Conservation (phyloP, 1,139 yeast species). For the Groenewaldozyma sp. region DNA sequence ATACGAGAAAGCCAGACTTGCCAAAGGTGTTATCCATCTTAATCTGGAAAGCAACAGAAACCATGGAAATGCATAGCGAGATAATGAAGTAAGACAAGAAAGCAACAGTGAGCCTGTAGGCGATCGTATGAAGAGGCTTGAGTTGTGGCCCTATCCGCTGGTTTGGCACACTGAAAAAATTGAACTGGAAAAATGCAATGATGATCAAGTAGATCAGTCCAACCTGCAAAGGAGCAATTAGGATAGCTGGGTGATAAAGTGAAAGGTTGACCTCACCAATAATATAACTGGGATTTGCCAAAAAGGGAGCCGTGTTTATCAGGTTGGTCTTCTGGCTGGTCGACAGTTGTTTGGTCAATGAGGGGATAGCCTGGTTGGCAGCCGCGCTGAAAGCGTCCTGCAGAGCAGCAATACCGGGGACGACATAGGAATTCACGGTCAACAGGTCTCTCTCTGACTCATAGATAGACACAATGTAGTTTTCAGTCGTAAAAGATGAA, state of each 20-base stretch:
- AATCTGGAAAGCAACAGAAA: conserved; percentile 53
- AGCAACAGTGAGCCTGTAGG: conserved; percentile 42
- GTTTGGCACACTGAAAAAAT: conserved; percentile 50
- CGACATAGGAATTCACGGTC: conserved; percentile 35
- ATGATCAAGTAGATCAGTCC: conserved; percentile 70
- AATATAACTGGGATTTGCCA: conserved; percentile 11
- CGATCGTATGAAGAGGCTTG: conserved; percentile 37
- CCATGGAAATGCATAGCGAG: conserved; percentile 46
- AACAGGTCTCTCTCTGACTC: conserved; percentile 49
- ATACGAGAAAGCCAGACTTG: conserved; percentile 50
- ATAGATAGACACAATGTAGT: conserved; percentile 34
- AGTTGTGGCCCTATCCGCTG: conserved; percentile 38
- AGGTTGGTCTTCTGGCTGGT: conserved; percentile 5
- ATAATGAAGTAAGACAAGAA: conserved; percentile 35
- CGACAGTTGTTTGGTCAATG: conserved; percentile 11
- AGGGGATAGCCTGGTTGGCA: conserved; percentile 9
- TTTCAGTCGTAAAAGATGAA: conserved; percentile 9
- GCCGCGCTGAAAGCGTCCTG: conserved; percentile 16
- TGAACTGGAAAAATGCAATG: conserved; percentile 52
- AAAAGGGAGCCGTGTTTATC: conserved; percentile 8
- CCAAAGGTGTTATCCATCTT: conserved; percentile 48
- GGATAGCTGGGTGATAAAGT: conserved; percentile 10
- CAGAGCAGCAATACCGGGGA: conserved; percentile 33
- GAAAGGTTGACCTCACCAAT: conserved; percentile 7
- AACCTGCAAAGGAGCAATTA: conserved; percentile 24